Evolutionary conservation across 768 basidiomycete species (phyloP).

Genomic region (Hericium alpestre): DNA sequence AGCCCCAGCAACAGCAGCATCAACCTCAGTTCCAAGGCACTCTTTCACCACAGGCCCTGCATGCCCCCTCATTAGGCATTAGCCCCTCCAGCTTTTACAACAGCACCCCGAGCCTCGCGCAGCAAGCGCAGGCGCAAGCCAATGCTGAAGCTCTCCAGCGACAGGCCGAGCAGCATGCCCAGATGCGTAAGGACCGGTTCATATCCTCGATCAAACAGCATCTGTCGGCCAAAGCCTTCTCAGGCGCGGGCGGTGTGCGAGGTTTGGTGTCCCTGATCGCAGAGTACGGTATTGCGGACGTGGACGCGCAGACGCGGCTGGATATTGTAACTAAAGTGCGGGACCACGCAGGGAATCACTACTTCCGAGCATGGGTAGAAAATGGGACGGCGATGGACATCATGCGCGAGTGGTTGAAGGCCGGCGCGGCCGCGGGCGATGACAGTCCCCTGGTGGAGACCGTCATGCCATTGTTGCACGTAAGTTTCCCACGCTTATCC

Average conservation of each 20-base stretch:
- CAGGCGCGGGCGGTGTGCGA: conserved; percentile 53
- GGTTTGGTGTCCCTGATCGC: conserved; percentile 48
- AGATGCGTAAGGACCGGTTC: conserved; percentile 48
- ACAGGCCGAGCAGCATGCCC: conserved; percentile 12
- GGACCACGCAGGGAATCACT: conserved; percentile 77
- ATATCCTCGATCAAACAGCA: conserved; percentile 41
- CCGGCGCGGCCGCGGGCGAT: conserved; percentile 46
- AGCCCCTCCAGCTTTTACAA: neutral
- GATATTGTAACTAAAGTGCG: conserved; percentile 75
- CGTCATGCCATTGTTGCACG: conserved; percentile 79
- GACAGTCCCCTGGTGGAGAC: conserved; percentile 56
- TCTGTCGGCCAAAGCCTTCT: conserved; percentile 51
- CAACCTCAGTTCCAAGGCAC: conserved; percentile 28
- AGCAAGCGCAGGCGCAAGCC: conserved; percentile 16
- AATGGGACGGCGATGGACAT: conserved; percentile 67
- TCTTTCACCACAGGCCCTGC: conserved; percentile 57
- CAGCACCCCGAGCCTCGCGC: conserved; percentile 21
- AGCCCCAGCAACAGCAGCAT: conserved; percentile 14
- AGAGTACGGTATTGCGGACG: conserved; percentile 51
- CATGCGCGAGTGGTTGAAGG: conserved; percentile 73
- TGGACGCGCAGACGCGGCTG: conserved; percentile 52
- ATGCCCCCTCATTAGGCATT: conserved; percentile 27
- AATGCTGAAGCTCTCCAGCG: neutral
- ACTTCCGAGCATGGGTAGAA: conserved; percentile 80
- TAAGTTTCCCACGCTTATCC: conserved; percentile 32